Evolutionary conservation across 345 rosid genomes (phyloP), one percentile per base, ranked within the genome.

Genomic region (Clarkia xantiana): DNA sequence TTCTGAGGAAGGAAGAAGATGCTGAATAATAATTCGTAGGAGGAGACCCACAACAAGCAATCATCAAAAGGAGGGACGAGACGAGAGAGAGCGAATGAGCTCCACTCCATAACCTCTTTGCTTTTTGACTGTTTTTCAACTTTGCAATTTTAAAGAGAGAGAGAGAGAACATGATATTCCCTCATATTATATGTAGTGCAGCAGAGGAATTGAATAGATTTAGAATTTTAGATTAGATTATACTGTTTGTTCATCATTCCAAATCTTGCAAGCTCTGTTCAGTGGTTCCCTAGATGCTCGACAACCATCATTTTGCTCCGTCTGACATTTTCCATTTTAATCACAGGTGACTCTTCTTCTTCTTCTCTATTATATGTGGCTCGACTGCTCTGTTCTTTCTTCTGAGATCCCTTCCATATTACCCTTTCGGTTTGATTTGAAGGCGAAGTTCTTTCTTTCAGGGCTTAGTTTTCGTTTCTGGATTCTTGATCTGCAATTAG

Each of bases 281-380:
- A 45, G 58, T 63, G 78, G 86, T 72, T 78, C 61, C 82, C 78
- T 69, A 60, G 67, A 73, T 81, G 77, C 93, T 72, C 58, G 62
- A 71, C 97, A 55, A 29, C 44, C 16, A 45, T 55, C 52, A 55
- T 55, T 46, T 38, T 45, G 34, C 40, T 1, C 36, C 5, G 6
- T 5, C 36, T 29, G 8, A 29, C 36, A 29, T 29, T 29, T 29
- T 29, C 36, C 36, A 29, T 29, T 29, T 29, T 29, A 7, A 29
- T 7, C 8, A 1, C 8, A 29, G 36, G 36, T 29, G 36, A 29
- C 9, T 7, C 36, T 29, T 29, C 36, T 7, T 9, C 13, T 11
- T 13, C 10, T 25, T 38, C 11, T 8, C 2, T 25, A 23, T 40
- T 14, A 12, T 17, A 20, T 17, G 3, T 23, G 15, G 10, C 4